These are phyloP conservation scores for Neurospora tetraspora DNA, from an alignment of 495 filamentous ascomycete species.

Conservation along the genomic window DNA sequence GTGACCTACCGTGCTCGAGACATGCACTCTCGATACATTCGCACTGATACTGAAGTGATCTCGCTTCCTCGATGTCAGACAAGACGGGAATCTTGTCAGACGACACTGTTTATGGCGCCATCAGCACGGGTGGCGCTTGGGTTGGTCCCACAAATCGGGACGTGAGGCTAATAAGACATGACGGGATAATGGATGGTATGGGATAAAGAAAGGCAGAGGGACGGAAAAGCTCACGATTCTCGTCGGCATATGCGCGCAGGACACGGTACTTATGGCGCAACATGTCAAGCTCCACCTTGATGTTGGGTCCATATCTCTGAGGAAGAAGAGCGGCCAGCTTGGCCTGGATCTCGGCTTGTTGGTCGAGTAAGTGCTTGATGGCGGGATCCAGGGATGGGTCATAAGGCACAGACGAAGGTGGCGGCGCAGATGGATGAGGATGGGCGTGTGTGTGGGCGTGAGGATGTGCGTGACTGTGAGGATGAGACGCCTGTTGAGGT, in stretches of 20 bases:
- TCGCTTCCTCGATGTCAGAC: constrained; percentile 41
- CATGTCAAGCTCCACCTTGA: constrained; percentile 36
- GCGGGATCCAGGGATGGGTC: constrained; percentile 35
- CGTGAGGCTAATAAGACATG: not conserved
- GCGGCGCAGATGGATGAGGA: constrained; percentile 1
- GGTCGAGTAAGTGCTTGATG: constrained; percentile 35
- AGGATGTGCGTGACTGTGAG: constrained; percentile 1
- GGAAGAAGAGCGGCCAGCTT: constrained; percentile 35
- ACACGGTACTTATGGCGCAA: constrained; percentile 36
- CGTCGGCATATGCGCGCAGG: constrained; percentile 31
- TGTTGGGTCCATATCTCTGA: constrained; percentile 33
- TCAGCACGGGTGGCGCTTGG: constrained; percentile 20
- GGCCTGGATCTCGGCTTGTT: constrained; percentile 41
- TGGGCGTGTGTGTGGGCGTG: not conserved
- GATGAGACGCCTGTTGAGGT: not conserved
- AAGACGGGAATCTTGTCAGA: constrained; percentile 31
- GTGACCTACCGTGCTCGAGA: constrained; percentile 35
- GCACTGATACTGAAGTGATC: constrained; percentile 38
- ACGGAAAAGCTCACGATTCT: constrained; percentile 30
- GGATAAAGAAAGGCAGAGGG: constrained; percentile 4
- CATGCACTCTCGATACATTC: constrained; percentile 41
- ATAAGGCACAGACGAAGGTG: constrained; percentile 7
- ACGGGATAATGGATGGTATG: not conserved
- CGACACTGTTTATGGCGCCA: constrained; percentile 23
- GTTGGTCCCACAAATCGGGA: not conserved